These are phyloP conservation scores for Neurospora intermedia DNA, from an alignment of 495 filamentous ascomycete species.

Conservation along the genomic window DNA sequence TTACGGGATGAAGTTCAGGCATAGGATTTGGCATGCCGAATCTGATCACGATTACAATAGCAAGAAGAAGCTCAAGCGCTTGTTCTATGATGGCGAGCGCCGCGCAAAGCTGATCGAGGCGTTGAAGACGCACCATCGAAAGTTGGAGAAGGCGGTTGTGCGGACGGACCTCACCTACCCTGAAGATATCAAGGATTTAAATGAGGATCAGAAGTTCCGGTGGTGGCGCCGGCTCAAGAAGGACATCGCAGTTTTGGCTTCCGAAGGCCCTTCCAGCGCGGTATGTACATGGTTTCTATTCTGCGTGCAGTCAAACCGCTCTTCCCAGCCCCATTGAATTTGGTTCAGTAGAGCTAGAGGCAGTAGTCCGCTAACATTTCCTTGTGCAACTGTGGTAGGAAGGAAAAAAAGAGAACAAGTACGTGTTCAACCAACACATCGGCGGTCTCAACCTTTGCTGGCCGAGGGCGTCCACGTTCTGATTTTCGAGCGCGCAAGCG, in stretches of 20 bases:
- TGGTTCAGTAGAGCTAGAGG: not conserved
- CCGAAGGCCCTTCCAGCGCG: not conserved
- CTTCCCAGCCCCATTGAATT: not conserved
- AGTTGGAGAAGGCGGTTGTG: not conserved
- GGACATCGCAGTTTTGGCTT: not conserved
- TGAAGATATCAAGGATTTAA: not conserved
- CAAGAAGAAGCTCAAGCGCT: not conserved
- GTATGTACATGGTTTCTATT: not conserved
- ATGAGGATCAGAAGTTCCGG: not conserved
- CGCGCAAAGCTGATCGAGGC: not conserved
- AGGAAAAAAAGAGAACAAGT: not conserved
- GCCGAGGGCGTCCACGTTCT: not conserved
- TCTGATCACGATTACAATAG: too few relatives aligned
- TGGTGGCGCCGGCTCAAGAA: not conserved
- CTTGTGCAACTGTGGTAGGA: not conserved
- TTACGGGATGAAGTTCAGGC: too few relatives aligned
- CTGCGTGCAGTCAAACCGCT: not conserved
- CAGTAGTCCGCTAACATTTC: not conserved
- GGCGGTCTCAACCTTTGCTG: not conserved
- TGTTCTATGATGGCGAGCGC: not conserved
- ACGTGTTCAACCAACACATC: not conserved
- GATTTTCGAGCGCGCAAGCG: not conserved
- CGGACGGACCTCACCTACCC: not conserved
- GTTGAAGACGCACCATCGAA: not conserved
- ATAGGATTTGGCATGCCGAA: too few relatives aligned